Conservation (phyloP, 768 basidiomycete genomes). For the Porpolomopsis calyptriformis region DNA sequence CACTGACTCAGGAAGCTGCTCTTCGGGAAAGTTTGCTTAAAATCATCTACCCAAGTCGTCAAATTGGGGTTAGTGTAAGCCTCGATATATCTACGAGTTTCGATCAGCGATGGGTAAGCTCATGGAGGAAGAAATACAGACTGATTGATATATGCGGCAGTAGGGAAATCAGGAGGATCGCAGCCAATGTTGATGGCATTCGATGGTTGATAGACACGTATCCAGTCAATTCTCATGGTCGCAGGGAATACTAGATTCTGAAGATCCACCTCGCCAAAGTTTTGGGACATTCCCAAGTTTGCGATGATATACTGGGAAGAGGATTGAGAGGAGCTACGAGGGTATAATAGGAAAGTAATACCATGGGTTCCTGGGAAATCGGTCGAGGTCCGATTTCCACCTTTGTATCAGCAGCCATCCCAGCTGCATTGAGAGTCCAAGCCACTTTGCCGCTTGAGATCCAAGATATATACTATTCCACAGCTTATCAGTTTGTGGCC, state of each 20-base stretch:
- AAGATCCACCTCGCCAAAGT: constrained; percentile 66
- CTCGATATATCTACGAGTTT: constrained; percentile 34
- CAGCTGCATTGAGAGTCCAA: constrained; percentile 62
- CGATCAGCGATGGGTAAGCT: not conserved
- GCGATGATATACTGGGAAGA: constrained; percentile 61
- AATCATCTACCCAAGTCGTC: constrained; percentile 65
- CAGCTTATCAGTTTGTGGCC: not conserved
- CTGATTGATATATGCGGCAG: constrained; percentile 69
- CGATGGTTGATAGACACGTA: constrained; percentile 81
- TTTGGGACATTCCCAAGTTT: constrained; percentile 77
- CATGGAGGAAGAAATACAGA: constrained; percentile 3
- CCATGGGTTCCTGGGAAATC: constrained; percentile 79
- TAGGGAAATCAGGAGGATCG: constrained; percentile 71
- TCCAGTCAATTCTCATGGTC: constrained; percentile 71
- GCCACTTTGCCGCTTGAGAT: constrained; percentile 46
- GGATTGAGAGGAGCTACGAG: constrained; percentile 3
- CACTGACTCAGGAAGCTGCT: constrained; percentile 53
- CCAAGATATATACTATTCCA: constrained; percentile 83
- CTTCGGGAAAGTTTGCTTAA: constrained; percentile 57
- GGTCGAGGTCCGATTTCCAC: constrained; percentile 60
- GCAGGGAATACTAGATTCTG: constrained; percentile 62
- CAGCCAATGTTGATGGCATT: constrained; percentile 71
- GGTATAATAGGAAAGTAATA: constrained; percentile 15
- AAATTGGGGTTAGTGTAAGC: constrained; percentile 79
- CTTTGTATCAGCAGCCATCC: constrained; percentile 42